phyloP scores from a whole-genome alignment of 768 basidiomycete species.

The Boletus edulis region DNA sequence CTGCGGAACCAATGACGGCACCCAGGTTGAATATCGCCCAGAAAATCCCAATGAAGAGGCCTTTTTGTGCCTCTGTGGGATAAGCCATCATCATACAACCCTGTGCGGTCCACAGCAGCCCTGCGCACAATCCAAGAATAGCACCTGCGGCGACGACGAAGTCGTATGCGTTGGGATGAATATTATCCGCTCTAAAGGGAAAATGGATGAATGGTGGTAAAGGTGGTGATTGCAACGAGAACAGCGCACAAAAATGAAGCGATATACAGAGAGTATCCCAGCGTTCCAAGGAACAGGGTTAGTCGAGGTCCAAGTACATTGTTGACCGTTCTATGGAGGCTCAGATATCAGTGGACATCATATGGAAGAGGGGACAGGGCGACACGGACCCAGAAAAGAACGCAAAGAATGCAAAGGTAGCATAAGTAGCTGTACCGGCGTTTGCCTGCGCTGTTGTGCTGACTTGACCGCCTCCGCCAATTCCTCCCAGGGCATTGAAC shows the following conservation, averaged over 20 bases:
- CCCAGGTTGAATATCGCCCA: constrained; percentile 86
- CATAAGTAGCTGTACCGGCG: constrained; percentile 65
- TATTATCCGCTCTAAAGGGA: constrained; percentile 59
- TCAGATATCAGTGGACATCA: not conserved
- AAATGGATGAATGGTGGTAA: not conserved
- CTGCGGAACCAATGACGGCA: constrained; percentile 73
- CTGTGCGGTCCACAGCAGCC: constrained; percentile 79
- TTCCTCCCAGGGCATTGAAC: constrained; percentile 77
- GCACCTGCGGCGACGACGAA: constrained; percentile 75
- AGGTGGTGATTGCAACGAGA: not conserved
- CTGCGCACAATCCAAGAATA: constrained; percentile 69
- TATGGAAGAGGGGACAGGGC: not conserved
- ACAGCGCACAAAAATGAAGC: constrained; percentile 63
- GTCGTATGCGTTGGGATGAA: constrained; percentile 55
- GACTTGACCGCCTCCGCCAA: constrained; percentile 77
- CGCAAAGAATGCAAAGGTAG: constrained; percentile 56
- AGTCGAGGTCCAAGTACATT: constrained; percentile 76
- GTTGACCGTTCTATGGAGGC: constrained; percentile 58
- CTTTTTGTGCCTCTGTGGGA: constrained; percentile 77
- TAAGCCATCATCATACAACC: constrained; percentile 85
- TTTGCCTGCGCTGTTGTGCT: constrained; percentile 66
- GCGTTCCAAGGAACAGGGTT: constrained; percentile 71
- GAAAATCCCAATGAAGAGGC: constrained; percentile 73
- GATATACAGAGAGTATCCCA: constrained; percentile 76
- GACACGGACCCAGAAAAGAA: constrained; percentile 68